phyloP scores from a whole-genome alignment of 495 filamentous ascomycete genomes.

The Tricharina praecox region DNA sequence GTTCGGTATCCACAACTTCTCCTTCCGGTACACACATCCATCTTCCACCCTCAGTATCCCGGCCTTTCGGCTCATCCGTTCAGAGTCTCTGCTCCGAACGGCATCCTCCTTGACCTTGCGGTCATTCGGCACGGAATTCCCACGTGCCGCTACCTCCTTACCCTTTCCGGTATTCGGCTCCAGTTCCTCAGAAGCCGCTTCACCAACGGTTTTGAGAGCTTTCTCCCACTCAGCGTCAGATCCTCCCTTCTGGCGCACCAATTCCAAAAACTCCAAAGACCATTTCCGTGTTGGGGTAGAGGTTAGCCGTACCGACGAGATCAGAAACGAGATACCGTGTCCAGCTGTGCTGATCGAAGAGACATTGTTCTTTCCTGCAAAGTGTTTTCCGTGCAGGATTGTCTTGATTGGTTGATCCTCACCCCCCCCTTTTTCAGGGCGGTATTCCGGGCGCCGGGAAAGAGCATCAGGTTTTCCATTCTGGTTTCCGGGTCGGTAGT shows the following conservation, averaged over 20 bases:
- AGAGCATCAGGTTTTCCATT: conserved; percentile 11
- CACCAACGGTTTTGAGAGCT: neutral
- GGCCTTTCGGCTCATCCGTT: too few species aligned
- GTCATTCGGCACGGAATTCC: too few species aligned
- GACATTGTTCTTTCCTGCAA: neutral
- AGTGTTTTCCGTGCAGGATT: neutral
- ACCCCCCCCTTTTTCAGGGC: conserved; percentile 5
- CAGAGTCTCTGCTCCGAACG: too few species aligned
- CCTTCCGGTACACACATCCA: neutral
- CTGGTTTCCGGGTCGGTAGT: conserved; percentile 6
- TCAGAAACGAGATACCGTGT: neutral
- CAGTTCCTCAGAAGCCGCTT: too few species aligned
- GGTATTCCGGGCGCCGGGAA: conserved; percentile 4
- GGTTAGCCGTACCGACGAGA: neutral
- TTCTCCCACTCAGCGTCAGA: too few species aligned
- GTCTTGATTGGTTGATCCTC: too few species aligned
- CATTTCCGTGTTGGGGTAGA: neutral
- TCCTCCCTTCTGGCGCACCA: neutral
- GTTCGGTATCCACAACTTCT: neutral
- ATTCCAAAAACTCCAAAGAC: neutral
- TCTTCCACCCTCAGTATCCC: neutral
- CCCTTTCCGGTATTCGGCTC: too few species aligned
- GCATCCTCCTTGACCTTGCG: too few species aligned
- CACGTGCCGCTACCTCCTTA: too few species aligned
- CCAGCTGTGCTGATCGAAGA: neutral